phyloP scores from a whole-genome alignment of 2,329 filamentous ascomycete species.

The Aspergillus pseudoviridinutans region DNA sequence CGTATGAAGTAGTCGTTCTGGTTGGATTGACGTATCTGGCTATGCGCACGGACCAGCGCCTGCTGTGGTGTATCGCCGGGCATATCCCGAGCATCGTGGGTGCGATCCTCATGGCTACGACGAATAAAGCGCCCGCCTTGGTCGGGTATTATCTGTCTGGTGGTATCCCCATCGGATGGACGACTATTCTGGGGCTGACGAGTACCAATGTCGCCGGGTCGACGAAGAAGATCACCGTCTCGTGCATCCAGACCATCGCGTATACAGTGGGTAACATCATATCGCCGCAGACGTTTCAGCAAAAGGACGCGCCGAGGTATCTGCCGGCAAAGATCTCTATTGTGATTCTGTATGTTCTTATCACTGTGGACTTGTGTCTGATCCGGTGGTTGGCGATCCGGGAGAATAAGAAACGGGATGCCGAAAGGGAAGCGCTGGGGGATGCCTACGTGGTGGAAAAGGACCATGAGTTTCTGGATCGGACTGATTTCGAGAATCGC shows the following conservation, averaged over 20 bases:
- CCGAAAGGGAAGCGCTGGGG: slow-evolving; percentile 20
- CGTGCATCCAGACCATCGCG: slow-evolving; percentile 31
- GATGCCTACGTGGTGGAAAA: slow-evolving; percentile 23
- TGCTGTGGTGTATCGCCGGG: slow-evolving; percentile 34
- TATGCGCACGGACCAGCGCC: slow-evolving; percentile 33
- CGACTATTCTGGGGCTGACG: slow-evolving; percentile 35
- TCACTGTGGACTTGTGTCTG: slow-evolving; percentile 27
- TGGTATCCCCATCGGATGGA: slow-evolving; percentile 38
- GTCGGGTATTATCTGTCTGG: slow-evolving; percentile 39
- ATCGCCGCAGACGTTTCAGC: slow-evolving; percentile 41
- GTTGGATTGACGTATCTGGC: slow-evolving; percentile 35
- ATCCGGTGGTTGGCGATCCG: slow-evolving; percentile 28
- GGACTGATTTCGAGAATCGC: slow-evolving; percentile 23
- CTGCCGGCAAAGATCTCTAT: slow-evolving; percentile 27
- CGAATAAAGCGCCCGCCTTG: slow-evolving; percentile 31
- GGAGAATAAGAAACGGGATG: slow-evolving; percentile 27
- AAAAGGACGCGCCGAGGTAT: slow-evolving; percentile 29
- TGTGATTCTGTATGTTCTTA: slow-evolving; percentile 22
- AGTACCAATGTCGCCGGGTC: slow-evolving; percentile 36
- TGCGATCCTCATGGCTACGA: slow-evolving; percentile 38
- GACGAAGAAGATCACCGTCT: slow-evolving; percentile 36
- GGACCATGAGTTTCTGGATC: slow-evolving; percentile 31
- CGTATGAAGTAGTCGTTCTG: slow-evolving; percentile 36
- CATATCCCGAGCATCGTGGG: slow-evolving; percentile 36
- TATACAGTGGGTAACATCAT: slow-evolving; percentile 43